A percentile compares a stretch with the other conserved stretches of the same genome.
Conservation (phyloP, 2,329 filamentous ascomycete genomes). For the Trichoderma aggressivum region DNA sequence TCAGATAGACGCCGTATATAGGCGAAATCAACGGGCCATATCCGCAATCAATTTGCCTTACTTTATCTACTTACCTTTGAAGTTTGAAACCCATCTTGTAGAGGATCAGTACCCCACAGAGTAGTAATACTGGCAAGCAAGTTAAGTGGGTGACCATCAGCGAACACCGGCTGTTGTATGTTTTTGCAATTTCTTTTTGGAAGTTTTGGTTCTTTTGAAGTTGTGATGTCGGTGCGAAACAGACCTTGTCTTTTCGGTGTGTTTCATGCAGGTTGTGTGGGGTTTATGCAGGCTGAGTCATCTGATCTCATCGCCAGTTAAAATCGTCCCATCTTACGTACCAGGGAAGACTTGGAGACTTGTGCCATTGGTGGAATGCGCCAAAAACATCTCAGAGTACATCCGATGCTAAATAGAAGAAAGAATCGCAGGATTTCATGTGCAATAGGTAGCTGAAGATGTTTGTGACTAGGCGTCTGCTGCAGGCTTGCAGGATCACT, state of each 20-base stretch:
- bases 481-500: slow-evolving; percentile 61
- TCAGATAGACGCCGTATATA: too few species aligned
- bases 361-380: background rate
- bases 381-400: background rate
- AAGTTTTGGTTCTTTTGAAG: background rate
- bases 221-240: background rate
- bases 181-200: too few species aligned
- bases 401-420: too few species aligned
- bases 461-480: slow-evolving; percentile 48
- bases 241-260: background rate
- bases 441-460: slow-evolving; percentile 36
- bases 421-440: background rate
- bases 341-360: background rate
- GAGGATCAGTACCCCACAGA: too few species aligned
- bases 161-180: too few species aligned
- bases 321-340: background rate
- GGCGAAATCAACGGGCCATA: too few species aligned
- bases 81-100: too few species aligned
- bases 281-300: background rate
- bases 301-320: background rate
- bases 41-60: too few species aligned
- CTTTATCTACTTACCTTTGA: too few species aligned
- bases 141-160: too few species aligned
- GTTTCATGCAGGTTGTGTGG: background rate
- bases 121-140: too few species aligned